Evolutionary conservation across 1,139 yeast species (phyloP).

Genomic region (Geotrichum klebahnii): DNA sequence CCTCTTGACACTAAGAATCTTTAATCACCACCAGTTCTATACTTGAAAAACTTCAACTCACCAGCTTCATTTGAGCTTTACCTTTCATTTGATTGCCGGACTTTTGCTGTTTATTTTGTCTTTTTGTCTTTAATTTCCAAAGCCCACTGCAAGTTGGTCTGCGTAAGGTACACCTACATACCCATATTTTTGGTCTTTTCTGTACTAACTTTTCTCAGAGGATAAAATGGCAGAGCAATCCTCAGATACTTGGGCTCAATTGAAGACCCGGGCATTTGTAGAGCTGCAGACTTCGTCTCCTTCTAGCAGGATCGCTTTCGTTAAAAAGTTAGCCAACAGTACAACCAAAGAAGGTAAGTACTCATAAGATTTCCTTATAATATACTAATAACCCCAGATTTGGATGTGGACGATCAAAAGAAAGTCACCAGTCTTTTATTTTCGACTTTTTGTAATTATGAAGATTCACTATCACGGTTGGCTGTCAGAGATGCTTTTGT

Average conservation of each 20-base stretch:
- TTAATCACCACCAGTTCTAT: slow-evolving; percentile 14
- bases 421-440: slow-evolving; percentile 39
- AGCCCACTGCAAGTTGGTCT: not conserved
- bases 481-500: slow-evolving; percentile 43
- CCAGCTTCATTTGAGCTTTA: not conserved
- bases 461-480: slow-evolving; percentile 48
- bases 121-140: not conserved
- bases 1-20: not conserved
- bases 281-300: slow-evolving; percentile 20
- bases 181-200: not conserved
- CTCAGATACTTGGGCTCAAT: slow-evolving; percentile 20
- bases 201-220: slow-evolving; percentile 1
- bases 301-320: slow-evolving; percentile 13
- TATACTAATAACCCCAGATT: no score
- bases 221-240: slow-evolving; percentile 21
- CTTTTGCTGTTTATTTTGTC: not conserved
- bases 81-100: not conserved
- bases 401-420: slow-evolving; percentile 9
- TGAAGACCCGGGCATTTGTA: slow-evolving; percentile 12
- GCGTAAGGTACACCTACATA: not conserved
- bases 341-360: slow-evolving; percentile 14
- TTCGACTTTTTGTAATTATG: slow-evolving; percentile 50
- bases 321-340: slow-evolving; percentile 13
- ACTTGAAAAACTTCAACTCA: no score
- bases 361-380: no score